Conservation (phyloP, 225 moss, liverwort and hornwort species). For the Antitrichia curtipendula region DNA sequence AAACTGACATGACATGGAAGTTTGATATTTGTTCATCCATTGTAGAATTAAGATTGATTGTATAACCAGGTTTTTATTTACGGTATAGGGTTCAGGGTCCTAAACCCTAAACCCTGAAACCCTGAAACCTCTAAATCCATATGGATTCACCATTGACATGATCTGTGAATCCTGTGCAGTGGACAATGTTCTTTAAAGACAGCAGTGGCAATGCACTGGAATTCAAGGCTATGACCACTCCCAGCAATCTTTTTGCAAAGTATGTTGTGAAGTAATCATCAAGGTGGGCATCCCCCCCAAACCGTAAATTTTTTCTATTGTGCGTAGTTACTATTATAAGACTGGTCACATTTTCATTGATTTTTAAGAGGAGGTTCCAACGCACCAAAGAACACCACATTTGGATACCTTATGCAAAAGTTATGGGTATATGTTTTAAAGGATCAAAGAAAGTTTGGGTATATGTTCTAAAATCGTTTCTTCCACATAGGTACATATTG, state of each 20-base stretch:
- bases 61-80: not conserved
- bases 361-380: not conserved
- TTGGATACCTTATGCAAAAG: not conserved
- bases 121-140: too few relatives aligned
- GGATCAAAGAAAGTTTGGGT: not conserved
- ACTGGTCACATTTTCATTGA: not conserved
- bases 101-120: not conserved
- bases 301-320: not conserved
- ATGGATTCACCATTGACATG: not conserved
- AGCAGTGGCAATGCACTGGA: slow-evolving; percentile 47
- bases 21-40: not conserved
- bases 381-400: accelerated
- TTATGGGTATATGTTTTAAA: not conserved
- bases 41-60: not conserved
- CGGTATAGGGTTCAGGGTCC: not conserved
- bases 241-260: slow-evolving; percentile 38
- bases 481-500: not conserved
- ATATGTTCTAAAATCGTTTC: not conserved
- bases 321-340: not conserved
- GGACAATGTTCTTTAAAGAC: slow-evolving; percentile 64
- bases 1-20: too few relatives aligned
- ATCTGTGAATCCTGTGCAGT: slow-evolving; percentile 7
- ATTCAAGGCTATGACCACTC: slow-evolving; percentile 52
- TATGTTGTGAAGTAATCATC: slow-evolving; percentile 24
- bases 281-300: not conserved